A percentile compares a stretch with the other conserved stretches of the same genome.
These are phyloP conservation scores for Colletotrichum truncatum DNA, from an alignment of 2,329 filamentous ascomycete species.

Conservation along the genomic window DNA sequence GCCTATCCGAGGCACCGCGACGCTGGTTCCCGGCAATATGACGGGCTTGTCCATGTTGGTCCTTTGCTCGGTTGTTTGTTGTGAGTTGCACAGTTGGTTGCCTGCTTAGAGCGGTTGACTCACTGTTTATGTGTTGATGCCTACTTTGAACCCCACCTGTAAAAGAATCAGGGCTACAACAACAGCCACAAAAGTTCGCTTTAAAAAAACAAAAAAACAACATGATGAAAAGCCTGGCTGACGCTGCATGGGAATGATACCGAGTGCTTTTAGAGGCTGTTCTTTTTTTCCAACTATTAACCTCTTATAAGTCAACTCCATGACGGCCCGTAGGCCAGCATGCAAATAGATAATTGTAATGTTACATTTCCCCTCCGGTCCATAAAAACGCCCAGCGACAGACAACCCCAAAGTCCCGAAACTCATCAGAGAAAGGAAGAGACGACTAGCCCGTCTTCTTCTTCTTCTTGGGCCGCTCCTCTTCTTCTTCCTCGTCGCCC, in stretches of 20 bases:
- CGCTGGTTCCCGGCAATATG: conserved; percentile 35
- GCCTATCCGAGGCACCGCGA: conserved; percentile 69
- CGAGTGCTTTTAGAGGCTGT: too few species aligned
- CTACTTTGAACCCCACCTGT: too few species aligned
- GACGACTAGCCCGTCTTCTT: conserved; percentile 43
- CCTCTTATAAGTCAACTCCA: conserved; percentile 5
- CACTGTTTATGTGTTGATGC: too few species aligned
- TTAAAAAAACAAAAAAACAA: too few species aligned
- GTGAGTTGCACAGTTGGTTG: too few species aligned
- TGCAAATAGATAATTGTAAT: conserved; percentile 9
- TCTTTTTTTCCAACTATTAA: conserved; percentile 16
- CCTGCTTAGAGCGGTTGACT: too few species aligned
- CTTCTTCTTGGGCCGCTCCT: conserved; percentile 61
- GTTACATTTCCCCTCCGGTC: conserved; percentile 15
- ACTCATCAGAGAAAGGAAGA: not conserved
- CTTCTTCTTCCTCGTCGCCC: conserved; percentile 51
- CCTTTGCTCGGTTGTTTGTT: too few species aligned
- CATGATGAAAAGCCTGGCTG: too few species aligned
- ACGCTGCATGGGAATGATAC: too few species aligned
- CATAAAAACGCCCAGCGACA: conserved; percentile 12
- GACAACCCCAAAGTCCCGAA: not conserved
- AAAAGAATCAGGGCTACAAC: too few species aligned
- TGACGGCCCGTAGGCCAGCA: not conserved
- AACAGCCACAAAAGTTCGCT: too few species aligned
- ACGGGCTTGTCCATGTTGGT: conserved; percentile 28